Evolutionary conservation across 306 rosid genomes (phyloP).

Genomic region (Cucumis hystrix): DNA sequence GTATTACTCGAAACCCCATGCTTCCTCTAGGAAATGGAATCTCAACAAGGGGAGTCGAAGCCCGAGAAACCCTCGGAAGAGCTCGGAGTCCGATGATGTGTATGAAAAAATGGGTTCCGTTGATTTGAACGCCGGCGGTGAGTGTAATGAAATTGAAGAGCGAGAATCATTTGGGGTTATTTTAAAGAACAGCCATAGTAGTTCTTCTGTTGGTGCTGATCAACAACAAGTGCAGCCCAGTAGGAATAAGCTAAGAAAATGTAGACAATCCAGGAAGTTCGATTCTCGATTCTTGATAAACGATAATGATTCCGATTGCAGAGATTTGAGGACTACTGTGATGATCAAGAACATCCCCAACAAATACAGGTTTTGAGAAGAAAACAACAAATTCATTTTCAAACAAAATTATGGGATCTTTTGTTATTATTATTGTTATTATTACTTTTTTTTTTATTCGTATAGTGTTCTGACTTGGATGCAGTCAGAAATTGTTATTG

Average conservation of each 20-base stretch:
- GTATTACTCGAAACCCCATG: slow-evolving; percentile 12
- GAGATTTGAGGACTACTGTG: slow-evolving; percentile 70
- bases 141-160: slow-evolving; percentile 11
- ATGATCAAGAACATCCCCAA: slow-evolving; percentile 98
- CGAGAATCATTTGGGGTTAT: slow-evolving; percentile 5
- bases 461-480: slow-evolving; percentile 4
- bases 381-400: neutral
- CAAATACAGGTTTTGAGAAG: slow-evolving; percentile 64
- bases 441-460: neutral
- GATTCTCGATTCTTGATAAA: slow-evolving; percentile 7
- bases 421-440: no score
- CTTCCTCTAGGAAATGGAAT: slow-evolving; percentile 3
- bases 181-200: slow-evolving; percentile 6
- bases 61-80: neutral
- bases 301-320: slow-evolving; percentile 8
- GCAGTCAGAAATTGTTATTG: slow-evolving; percentile 75
- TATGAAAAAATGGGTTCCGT: slow-evolving; percentile 18
- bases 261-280: slow-evolving; percentile 25
- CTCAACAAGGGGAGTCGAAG: slow-evolving; percentile 8
- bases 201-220: neutral
- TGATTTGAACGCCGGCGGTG: slow-evolving; percentile 19
- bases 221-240: slow-evolving; percentile 15
- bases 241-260: slow-evolving; percentile 37
- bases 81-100: neutral
- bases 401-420: neutral